Evolutionary conservation across 108 stramenopile species (phyloP).

Genomic region (Seminavis robusta): DNA sequence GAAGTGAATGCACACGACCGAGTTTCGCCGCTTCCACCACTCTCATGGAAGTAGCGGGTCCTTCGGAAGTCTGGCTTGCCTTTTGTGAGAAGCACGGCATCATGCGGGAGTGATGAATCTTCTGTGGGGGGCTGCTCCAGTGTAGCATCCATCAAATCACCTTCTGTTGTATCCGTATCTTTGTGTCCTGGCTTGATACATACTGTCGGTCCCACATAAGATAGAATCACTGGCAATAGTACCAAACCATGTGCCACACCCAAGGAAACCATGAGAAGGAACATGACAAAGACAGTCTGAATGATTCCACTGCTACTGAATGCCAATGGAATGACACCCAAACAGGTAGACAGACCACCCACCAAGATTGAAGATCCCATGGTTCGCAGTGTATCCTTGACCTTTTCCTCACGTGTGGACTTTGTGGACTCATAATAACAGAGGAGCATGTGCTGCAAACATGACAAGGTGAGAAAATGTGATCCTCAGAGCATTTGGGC

Average conservation of each 20-base stretch:
- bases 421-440: conserved; percentile 11
- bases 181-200: too few relatives aligned
- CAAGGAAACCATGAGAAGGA: conserved; percentile 12
- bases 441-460: conserved; percentile 12
- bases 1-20: too few relatives aligned
- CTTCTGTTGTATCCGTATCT: too few relatives aligned
- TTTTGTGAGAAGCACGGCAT: too few relatives aligned
- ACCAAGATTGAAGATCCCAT: conserved; percentile 21
- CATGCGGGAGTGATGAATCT: too few relatives aligned
- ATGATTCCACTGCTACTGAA: conserved; percentile 17
- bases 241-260: conserved; percentile 14
- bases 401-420: not conserved
- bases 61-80: too few relatives aligned
- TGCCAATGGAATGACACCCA: conserved; percentile 19
- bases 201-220: conserved; percentile 12
- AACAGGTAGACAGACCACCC: conserved; percentile 16
- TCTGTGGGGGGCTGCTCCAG: too few relatives aligned
- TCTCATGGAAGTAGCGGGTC: too few relatives aligned
- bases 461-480: too few relatives aligned
- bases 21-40: too few relatives aligned
- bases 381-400: conserved; percentile 7
- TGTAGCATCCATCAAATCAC: too few relatives aligned
- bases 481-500: too few relatives aligned
- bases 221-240: conserved; percentile 16
- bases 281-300: conserved; percentile 17